phyloP scores from a whole-genome alignment of 768 basidiomycete genomes.

The Cubamyces sp. region DNA sequence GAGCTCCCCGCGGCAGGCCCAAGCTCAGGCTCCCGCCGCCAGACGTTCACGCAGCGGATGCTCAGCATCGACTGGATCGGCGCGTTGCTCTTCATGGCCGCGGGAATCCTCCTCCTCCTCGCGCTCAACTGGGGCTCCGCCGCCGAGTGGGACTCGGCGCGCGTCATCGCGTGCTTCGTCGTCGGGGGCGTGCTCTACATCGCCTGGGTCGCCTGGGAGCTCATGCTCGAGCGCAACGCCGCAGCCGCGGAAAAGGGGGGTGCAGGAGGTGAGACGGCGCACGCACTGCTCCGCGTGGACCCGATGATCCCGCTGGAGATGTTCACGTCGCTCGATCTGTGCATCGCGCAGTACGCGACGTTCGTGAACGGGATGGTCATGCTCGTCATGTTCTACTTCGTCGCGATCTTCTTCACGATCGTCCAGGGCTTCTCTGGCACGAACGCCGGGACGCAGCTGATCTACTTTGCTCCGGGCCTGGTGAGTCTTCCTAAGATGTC shows the following conservation, averaged over 20 bases:
- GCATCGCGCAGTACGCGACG: slow-evolving; percentile 41
- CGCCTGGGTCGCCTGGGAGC: slow-evolving; percentile 48
- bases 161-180: slow-evolving; percentile 51
- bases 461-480: slow-evolving; percentile 56
- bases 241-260: not conserved
- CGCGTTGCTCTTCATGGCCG: slow-evolving; percentile 45
- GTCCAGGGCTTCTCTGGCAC: slow-evolving; percentile 46
- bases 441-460: slow-evolving; percentile 49
- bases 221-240: slow-evolving; percentile 39
- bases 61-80: slow-evolving; percentile 52
- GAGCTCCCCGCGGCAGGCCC: slow-evolving; percentile 8
- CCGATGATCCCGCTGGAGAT: slow-evolving; percentile 53
- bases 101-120: slow-evolving; percentile 51
- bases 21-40: not conserved
- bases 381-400: slow-evolving; percentile 58
- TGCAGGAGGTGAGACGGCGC: not conserved
- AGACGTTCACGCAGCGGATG: slow-evolving; percentile 36
- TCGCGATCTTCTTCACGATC: slow-evolving; percentile 54
- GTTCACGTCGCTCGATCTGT: slow-evolving; percentile 48
- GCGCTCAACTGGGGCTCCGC: slow-evolving; percentile 56
- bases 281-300: slow-evolving; percentile 34
- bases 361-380: slow-evolving; percentile 52
- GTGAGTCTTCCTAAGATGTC: slow-evolving; percentile 33
- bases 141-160: slow-evolving; percentile 44
- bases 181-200: slow-evolving; percentile 48